Conservation (phyloP, 306 rosid genomes). For the apple (Malus domestica) region ASM211411v1 NC_041795.1:27877501-27878000, state of each 20-base stretch:
- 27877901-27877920: background rate
- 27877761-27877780: background rate
- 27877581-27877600: background rate
- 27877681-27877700: background rate
- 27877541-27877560: no score
- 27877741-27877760: background rate
- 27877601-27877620: background rate
- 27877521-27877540: no score
- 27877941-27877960: background rate
- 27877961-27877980: conserved; percentile 5
- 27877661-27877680: background rate
- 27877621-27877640: background rate
- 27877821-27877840: background rate
- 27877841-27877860: background rate
- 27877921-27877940: conserved; percentile 6
- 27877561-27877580: no score
- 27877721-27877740: background rate
- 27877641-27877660: background rate
- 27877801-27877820: background rate
- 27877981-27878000: conserved; percentile 3
- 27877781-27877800: background rate
- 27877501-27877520: no score
- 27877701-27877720: background rate
- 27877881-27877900: background rate
- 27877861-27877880: background rate